Conservation (phyloP, 2,329 filamentous ascomycete species). For the Nothophaeocryptopus gaeumannii region DNA sequence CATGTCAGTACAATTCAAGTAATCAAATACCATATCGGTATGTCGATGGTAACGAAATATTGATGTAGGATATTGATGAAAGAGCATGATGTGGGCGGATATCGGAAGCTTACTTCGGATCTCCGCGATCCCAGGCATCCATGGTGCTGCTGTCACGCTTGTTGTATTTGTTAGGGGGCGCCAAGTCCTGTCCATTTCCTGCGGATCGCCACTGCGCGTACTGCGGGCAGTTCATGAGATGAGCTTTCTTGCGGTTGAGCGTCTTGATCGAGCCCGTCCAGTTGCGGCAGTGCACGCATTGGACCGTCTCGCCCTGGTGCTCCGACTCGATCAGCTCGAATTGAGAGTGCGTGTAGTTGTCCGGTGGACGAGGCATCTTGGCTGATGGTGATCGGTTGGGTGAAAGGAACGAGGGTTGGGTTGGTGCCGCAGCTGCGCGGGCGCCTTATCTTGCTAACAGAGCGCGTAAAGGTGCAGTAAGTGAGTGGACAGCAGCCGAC, state of each 20-base stretch:
- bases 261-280: slow-evolving; percentile 35
- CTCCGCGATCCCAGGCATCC: slow-evolving; percentile 19
- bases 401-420: no score
- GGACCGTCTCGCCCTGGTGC: slow-evolving; percentile 29
- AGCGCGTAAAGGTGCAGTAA: no score
- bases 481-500: no score
- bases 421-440: no score
- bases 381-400: neutral
- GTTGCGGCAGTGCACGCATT: slow-evolving; percentile 32
- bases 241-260: slow-evolving; percentile 34
- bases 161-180: slow-evolving; percentile 32
- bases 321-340: slow-evolving; percentile 28
- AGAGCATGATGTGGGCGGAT: neutral
- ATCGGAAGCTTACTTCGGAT: slow-evolving; percentile 24
- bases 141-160: slow-evolving; percentile 26
- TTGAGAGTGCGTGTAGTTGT: slow-evolving; percentile 30
- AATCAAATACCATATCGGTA: no score
- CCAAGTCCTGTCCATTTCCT: slow-evolving; percentile 34
- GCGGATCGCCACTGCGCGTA: slow-evolving; percentile 31
- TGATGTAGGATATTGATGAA: neutral
- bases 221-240: slow-evolving; percentile 29
- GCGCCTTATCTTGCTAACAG: no score
- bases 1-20: no score
- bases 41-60: neutral
- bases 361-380: slow-evolving; percentile 26